Conservation (phyloP, 139 green algal genomes). For the Chlamydomonas sphaeroides region DNA sequence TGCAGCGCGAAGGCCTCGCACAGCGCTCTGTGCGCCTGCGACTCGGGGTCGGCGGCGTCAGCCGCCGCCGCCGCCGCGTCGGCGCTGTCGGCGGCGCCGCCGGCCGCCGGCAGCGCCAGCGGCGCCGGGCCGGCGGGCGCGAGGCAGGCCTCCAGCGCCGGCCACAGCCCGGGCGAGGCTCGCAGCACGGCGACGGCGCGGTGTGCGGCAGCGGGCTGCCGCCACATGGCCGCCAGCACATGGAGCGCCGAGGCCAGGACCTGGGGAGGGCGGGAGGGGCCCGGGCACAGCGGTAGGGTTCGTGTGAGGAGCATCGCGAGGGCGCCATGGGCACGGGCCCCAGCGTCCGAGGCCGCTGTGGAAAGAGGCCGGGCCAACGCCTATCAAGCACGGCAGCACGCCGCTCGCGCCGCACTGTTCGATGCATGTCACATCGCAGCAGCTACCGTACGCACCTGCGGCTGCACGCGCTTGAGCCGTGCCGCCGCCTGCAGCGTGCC, state of each 20-base stretch:
- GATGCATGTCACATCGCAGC: too few species aligned
- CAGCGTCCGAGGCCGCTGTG: too few species aligned
- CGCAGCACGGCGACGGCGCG: constrained; percentile 59
- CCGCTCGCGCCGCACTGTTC: too few species aligned
- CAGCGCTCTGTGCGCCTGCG: neutral
- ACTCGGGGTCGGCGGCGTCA: neutral
- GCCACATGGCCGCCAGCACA: constrained; percentile 65
- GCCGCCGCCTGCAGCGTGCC: constrained; percentile 48
- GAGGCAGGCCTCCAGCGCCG: constrained; percentile 28
- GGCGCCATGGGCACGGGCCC: too few species aligned
- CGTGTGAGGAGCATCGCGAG: too few species aligned
- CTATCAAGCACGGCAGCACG: too few species aligned
- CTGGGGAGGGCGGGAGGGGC: too few species aligned
- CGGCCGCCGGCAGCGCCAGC: neutral
- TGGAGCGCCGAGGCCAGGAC: constrained; percentile 60
- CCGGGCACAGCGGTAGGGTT: too few species aligned
- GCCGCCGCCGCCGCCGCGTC: neutral
- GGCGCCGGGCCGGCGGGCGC: neutral
- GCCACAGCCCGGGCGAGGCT: constrained; percentile 57
- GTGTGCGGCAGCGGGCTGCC: constrained; percentile 46
- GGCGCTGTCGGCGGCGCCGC: neutral
- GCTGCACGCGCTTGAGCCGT: constrained; percentile 44
- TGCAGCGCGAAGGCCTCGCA: constrained; percentile 46
- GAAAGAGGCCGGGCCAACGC: too few species aligned
- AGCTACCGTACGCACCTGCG: constrained; percentile 48